phyloP scores from a whole-genome alignment of 768 basidiomycete genomes.

The Naganishia vaughanmartiniae region DNA sequence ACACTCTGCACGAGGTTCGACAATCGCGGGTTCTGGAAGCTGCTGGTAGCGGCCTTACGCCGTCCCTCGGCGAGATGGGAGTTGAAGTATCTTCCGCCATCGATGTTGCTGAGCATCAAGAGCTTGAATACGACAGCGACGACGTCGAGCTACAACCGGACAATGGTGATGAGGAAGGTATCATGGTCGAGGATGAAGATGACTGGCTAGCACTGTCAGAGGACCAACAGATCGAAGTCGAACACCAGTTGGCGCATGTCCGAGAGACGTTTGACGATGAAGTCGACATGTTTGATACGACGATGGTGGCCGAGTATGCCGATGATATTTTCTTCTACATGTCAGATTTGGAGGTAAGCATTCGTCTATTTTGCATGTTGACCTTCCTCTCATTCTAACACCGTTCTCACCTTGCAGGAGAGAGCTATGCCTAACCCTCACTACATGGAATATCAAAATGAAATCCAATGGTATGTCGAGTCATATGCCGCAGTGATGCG shows the following conservation, averaged over 20 bases:
- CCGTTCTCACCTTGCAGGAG: slow-evolving; percentile 58
- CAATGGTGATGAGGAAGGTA: slow-evolving; percentile 37
- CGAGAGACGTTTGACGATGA: slow-evolving; percentile 67
- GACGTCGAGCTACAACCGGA: neutral
- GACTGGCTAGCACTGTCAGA: slow-evolving; percentile 53
- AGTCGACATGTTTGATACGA: slow-evolving; percentile 74
- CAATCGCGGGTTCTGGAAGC: slow-evolving; percentile 9
- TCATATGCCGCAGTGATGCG: neutral
- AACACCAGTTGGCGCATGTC: slow-evolving; percentile 63
- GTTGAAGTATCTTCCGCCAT: slow-evolving; percentile 33
- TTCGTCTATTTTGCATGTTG: neutral
- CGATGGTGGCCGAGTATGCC: slow-evolving; percentile 98
- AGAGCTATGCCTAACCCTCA: slow-evolving; percentile 83
- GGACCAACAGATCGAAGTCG: slow-evolving; percentile 47
- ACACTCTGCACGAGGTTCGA: slow-evolving; percentile 42
- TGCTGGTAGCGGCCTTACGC: slow-evolving; percentile 32
- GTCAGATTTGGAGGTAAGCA: slow-evolving; percentile 82
- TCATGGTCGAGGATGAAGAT: slow-evolving; percentile 53
- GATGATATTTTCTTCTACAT: slow-evolving; percentile 98
- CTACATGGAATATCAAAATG: slow-evolving; percentile 90
- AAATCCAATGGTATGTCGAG: slow-evolving; percentile 61
- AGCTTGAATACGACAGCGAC: slow-evolving; percentile 48
- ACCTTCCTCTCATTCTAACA: neutral
- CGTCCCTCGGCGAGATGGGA: slow-evolving; percentile 31
- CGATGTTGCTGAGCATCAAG: slow-evolving; percentile 43